Evolutionary conservation across 495 filamentous ascomycete species (phyloP), one percentile per base, ranked within the genome.

Genomic region (Trichoderma asperelloides): DNA sequence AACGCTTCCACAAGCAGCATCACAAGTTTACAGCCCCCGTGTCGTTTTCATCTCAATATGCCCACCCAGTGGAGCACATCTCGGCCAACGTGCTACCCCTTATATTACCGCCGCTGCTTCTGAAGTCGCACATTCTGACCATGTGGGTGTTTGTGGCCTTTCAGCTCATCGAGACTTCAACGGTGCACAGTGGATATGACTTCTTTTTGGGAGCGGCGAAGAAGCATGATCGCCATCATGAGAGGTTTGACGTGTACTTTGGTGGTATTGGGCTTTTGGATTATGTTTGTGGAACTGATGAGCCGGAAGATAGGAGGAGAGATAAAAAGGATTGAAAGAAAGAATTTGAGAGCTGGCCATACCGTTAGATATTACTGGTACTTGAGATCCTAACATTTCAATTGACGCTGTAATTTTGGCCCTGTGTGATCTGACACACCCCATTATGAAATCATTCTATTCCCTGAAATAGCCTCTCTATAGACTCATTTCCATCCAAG

Each of bases 1-100:
- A 69, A 27, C 69, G 66, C 8, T 79, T 88, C 63, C 86, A 88
- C 75, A 86, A 85, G 64, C 71, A 75, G 37, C 86, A 88, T 68
- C 85, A 88, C 73, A 71, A 74, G 21, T 87, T 86, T 73, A 86
- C 81, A 0, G 82, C 85, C 0, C 86, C 85, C 0, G 80, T 87
- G n/a, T 81, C 84, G 0, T 72, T 88, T 9, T 78, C 85, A 0
- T 81, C 84, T 1, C 82, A 87, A 66, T 88, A 84, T 64, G 82
- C 85, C 0, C 84, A 87, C 68, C 85, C 85, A 0, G 57, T 85
- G 21, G 86, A 87, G 74, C 82, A 86, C 66, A 68, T 87, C 7
- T 63, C 86, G 21, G 81, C 84, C 16, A 85, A 85, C 68, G 76
- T 77, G 21, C 72, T 87, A 12, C 84, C 85, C 2, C 78, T 87